A percentile compares a stretch with the other conserved stretches of the same genome.
These are phyloP conservation scores for Tricholoma sp. DNA, from an alignment of 768 basidiomycete genomes.

Conservation along the genomic window DNA sequence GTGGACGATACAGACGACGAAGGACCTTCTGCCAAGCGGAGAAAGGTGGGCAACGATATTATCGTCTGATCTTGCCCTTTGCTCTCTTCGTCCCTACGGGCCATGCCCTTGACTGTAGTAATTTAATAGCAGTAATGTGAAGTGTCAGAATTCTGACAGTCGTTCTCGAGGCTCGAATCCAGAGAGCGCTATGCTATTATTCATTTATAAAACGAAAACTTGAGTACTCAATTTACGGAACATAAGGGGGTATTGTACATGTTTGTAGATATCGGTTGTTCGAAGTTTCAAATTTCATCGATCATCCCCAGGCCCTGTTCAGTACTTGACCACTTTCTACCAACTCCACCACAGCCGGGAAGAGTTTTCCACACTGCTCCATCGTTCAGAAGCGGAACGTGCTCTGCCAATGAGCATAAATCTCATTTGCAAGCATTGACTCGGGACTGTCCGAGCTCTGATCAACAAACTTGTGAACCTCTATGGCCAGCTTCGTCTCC, in stretches of 20 bases:
- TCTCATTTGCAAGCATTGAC: neutral
- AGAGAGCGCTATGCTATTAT: too few relatives aligned
- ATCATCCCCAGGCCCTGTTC: too few relatives aligned
- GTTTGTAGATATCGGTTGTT: too few relatives aligned
- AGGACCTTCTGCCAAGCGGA: slow-evolving; percentile 51
- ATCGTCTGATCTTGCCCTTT: slow-evolving; percentile 1
- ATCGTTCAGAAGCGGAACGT: neutral
- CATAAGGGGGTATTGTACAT: too few relatives aligned
- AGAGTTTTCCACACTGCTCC: neutral
- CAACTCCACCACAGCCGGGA: neutral
- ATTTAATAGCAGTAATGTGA: neutral
- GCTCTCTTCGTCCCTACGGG: neutral
- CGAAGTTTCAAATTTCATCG: too few relatives aligned
- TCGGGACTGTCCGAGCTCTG: neutral
- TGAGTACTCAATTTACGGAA: too few relatives aligned
- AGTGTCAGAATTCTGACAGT: neutral
- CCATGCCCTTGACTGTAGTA: neutral
- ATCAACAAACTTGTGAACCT: slow-evolving; percentile 7
- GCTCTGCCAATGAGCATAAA: neutral
- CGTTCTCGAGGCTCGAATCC: too few relatives aligned
- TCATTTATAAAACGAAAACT: too few relatives aligned
- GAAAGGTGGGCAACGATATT: slow-evolving; percentile 36
- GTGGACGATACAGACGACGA: slow-evolving; percentile 59
- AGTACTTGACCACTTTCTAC: neutral
- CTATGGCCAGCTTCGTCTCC: slow-evolving; percentile 12